Percentiles rank a stretch among this genome's conserved stretches.
These are phyloP conservation scores for Hypoxylon sp. DNA, from an alignment of 2,329 filamentous ascomycete species.

Conservation along the genomic window DNA sequence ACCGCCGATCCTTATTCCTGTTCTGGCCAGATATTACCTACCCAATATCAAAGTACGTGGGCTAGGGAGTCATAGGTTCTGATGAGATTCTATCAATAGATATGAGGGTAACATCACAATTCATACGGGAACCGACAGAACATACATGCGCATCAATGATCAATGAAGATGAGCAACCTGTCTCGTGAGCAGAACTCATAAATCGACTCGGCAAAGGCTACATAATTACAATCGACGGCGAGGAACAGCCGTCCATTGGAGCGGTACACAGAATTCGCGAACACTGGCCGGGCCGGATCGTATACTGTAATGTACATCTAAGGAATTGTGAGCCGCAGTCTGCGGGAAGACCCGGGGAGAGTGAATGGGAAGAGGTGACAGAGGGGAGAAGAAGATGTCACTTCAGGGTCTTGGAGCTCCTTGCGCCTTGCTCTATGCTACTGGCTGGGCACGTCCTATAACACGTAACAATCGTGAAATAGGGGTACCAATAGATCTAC, in stretches of 20 bases:
- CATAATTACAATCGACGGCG: no score
- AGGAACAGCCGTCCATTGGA: neutral
- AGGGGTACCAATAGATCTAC: no score
- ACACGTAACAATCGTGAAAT: no score
- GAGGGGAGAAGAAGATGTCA: neutral
- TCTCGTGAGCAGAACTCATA: neutral
- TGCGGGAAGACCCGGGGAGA: neutral
- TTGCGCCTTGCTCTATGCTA: no score
- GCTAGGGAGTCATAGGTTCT: slow-evolving; percentile 3
- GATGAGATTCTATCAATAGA: neutral
- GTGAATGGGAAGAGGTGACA: no score
- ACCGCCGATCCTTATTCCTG: neutral
- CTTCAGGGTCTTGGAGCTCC: no score
- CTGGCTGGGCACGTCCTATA: no score
- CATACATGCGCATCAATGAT: no score
- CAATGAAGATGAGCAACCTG: slow-evolving; percentile 10
- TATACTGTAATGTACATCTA: slow-evolving; percentile 10
- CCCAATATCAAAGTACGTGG: no score
- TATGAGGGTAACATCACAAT: slow-evolving; percentile 9
- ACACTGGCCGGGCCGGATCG: neutral
- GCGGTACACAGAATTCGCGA: slow-evolving; percentile 2
- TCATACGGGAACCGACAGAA: neutral
- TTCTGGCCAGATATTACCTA: neutral
- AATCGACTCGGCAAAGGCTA: no score
- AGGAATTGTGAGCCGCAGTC: slow-evolving; percentile 1